Percentiles rank a stretch among this genome's conserved stretches.
These are phyloP conservation scores for Geranomyces michiganensis DNA, from an alignment of 192 early-diverging fungal species.

Conservation along the genomic window DNA sequence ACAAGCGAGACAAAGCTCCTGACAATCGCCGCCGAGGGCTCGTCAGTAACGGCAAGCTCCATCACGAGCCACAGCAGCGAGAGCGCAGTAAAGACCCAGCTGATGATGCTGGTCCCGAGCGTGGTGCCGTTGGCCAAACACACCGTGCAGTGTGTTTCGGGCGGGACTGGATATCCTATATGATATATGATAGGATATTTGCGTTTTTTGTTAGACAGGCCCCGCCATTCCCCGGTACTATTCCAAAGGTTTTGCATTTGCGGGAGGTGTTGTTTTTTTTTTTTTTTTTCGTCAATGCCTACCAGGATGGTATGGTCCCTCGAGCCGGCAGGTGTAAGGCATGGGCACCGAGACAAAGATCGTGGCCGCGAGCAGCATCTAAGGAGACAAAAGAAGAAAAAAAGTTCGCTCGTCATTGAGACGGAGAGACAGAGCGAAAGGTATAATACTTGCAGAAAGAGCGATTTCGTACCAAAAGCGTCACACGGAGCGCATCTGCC, in stretches of 20 bases:
- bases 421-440: too few species aligned
- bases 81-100: slow-evolving; percentile 25
- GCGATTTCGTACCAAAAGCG: slow-evolving; percentile 3
- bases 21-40: slow-evolving; percentile 9
- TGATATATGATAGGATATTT: neutral
- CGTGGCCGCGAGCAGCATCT: slow-evolving; percentile 31
- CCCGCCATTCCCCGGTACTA: neutral
- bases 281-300: too few species aligned
- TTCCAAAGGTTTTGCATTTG: too few species aligned
- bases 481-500: slow-evolving; percentile 14
- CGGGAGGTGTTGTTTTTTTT: too few species aligned
- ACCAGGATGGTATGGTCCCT: slow-evolving; percentile 16
- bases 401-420: neutral
- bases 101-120: slow-evolving; percentile 11
- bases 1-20: slow-evolving; percentile 13
- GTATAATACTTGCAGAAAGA: neutral
- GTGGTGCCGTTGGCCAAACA: slow-evolving; percentile 27
- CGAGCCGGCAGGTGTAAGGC: slow-evolving; percentile 9
- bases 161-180: slow-evolving; percentile 17
- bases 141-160: slow-evolving; percentile 4
- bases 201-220: neutral
- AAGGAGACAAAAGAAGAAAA: neutral
- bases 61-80: slow-evolving; percentile 14
- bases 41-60: slow-evolving; percentile 17
- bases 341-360: slow-evolving; percentile 20